Evolutionary conservation across 208 protist genomes (phyloP).

Genomic region (Trypanosoma scelopori): DNA sequence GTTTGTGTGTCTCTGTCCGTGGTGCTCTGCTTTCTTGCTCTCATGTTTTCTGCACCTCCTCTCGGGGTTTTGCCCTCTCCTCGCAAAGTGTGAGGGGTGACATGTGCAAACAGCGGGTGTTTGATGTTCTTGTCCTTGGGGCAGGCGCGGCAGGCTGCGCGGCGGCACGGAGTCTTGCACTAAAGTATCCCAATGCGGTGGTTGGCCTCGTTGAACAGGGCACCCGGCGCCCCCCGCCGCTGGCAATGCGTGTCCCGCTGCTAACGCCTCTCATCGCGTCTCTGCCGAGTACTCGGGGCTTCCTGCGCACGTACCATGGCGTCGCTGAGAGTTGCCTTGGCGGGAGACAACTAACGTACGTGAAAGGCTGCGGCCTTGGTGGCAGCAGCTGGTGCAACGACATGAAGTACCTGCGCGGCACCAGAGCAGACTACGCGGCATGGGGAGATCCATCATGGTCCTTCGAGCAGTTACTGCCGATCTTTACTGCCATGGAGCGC

Average conservation of each 20-base stretch:
- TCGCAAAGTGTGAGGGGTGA: background rate
- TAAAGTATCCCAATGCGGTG: constrained; percentile 38
- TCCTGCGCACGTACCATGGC: constrained; percentile 31
- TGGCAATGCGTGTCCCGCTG: constrained; percentile 47
- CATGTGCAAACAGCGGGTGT: constrained; percentile 34
- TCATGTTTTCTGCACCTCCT: no score
- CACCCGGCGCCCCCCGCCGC: constrained; percentile 19
- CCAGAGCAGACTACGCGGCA: constrained; percentile 24
- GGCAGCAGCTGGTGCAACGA: constrained; percentile 59
- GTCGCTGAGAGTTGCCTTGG: constrained; percentile 38
- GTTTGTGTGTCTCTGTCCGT: no score
- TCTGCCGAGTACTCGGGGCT: constrained; percentile 26
- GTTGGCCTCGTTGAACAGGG: constrained; percentile 73
- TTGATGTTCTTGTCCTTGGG: constrained; percentile 74
- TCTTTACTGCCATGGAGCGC: constrained; percentile 45
- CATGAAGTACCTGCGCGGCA: constrained; percentile 68
- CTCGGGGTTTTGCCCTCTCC: no score
- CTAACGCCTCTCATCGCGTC: constrained; percentile 52
- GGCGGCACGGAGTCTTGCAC: constrained; percentile 53
- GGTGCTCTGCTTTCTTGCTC: no score
- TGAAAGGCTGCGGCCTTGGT: constrained; percentile 52
- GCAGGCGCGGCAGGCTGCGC: constrained; percentile 70
- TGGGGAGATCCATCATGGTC: constrained; percentile 52
- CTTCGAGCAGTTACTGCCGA: constrained; percentile 51
- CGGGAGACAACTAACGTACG: constrained; percentile 41